Percentiles rank a stretch among this genome's conserved stretches.
phyloP scores from a whole-genome alignment of 2,329 filamentous ascomycete genomes.

The Colletotrichum godetiae region DNA sequence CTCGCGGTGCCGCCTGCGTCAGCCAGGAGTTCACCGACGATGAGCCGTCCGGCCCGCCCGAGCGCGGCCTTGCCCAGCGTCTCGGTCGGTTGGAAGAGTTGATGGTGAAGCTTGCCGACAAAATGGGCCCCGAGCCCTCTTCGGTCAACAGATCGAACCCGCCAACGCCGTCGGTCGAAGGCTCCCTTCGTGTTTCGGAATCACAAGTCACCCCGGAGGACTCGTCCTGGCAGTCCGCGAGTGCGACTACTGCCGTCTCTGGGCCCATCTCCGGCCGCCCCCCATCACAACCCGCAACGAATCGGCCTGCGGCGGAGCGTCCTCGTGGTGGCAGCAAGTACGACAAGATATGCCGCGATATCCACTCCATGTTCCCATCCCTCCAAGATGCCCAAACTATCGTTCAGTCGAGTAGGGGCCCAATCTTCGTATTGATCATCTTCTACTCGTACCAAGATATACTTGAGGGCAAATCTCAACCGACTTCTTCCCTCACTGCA shows the following conservation, averaged over 20 bases:
- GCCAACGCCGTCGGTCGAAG: constrained; percentile 41
- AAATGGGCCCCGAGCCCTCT: constrained; percentile 4
- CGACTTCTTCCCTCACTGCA: constrained; percentile 37
- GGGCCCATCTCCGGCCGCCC: neutral
- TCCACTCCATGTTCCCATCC: constrained; percentile 19
- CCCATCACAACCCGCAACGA: neutral
- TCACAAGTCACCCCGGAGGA: constrained; percentile 42
- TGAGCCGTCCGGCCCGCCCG: constrained; percentile 40
- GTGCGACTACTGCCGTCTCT: constrained; percentile 34
- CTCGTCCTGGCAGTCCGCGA: constrained; percentile 28
- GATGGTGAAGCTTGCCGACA: constrained; percentile 54
- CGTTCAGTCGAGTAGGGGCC: constrained; percentile 37
- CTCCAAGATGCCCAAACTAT: constrained; percentile 9
- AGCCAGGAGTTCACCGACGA: constrained; percentile 59
- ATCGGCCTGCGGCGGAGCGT: neutral
- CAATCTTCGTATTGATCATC: constrained; percentile 41
- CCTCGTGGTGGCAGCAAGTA: constrained; percentile 26
- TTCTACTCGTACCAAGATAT: constrained; percentile 45
- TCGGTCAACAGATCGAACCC: constrained; percentile 14
- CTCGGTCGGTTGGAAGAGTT: constrained; percentile 58
- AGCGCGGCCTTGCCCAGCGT: constrained; percentile 54
- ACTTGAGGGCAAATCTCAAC: constrained; percentile 46
- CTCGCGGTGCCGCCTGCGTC: constrained; percentile 56
- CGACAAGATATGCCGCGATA: constrained; percentile 24
- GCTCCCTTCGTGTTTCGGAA: constrained; percentile 50